phyloP scores from a whole-genome alignment of 1,139 yeast species.

The Suzukiozyma palmioleophila region DNA sequence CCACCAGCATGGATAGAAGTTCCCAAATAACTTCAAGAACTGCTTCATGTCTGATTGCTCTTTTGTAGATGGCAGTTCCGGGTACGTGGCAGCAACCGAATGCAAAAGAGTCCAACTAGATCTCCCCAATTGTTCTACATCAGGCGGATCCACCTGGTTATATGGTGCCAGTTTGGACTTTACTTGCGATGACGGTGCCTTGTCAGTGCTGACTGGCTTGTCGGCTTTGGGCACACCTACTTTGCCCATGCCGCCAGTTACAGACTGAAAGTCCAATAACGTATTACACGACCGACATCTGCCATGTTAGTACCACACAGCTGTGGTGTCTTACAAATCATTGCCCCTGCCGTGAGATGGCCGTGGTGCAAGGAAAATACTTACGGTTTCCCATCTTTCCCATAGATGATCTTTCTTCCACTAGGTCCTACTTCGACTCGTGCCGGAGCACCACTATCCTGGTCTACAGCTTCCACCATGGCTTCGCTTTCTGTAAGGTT shows the following conservation, averaged over 20 bases:
- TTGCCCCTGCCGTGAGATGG: not conserved
- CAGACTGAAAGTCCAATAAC: slow-evolving; percentile 69
- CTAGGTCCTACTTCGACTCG: slow-evolving; percentile 47
- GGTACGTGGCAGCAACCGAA: slow-evolving; percentile 86
- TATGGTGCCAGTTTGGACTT: slow-evolving; percentile 12
- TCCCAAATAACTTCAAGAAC: slow-evolving; percentile 68
- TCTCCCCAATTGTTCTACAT: slow-evolving; percentile 73
- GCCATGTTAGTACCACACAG: slow-evolving; percentile 14
- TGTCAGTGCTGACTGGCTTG: slow-evolving; percentile 4
- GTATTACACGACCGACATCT: slow-evolving; percentile 85
- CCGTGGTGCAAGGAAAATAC: slow-evolving; percentile 17
- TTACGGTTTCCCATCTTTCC: slow-evolving; percentile 88
- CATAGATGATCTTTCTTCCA: slow-evolving; percentile 73
- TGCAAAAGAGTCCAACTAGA: slow-evolving; percentile 93
- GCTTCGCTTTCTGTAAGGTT: not conserved
- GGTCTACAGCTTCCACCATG: slow-evolving; percentile 3
- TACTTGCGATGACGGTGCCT: not conserved
- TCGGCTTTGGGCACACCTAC: slow-evolving; percentile 11
- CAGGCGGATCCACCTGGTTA: slow-evolving; percentile 73
- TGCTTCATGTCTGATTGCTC: slow-evolving; percentile 70
- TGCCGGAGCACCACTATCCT: not conserved
- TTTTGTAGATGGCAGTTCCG: slow-evolving; percentile 55
- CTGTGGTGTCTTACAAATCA: not conserved
- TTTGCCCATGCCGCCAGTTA: slow-evolving; percentile 30
- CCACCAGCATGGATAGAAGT: slow-evolving; percentile 89